A percentile compares a stretch with the other conserved stretches of the same genome.
phyloP scores from a whole-genome alignment of 2,329 filamentous ascomycete genomes.

The Colletotrichum sp. region DNA sequence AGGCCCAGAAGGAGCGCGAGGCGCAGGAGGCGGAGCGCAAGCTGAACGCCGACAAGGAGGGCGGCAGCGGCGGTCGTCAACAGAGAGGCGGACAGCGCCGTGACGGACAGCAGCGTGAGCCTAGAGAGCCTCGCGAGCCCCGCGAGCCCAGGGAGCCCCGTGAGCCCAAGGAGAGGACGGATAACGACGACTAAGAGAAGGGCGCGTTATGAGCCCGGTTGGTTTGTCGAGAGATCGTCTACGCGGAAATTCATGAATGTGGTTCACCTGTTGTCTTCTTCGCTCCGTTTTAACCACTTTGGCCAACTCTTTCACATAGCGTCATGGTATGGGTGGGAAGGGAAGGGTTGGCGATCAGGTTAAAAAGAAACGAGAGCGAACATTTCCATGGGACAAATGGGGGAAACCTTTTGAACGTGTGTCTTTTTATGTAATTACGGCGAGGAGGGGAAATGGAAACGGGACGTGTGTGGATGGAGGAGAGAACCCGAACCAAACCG shows the following conservation, averaged over 20 bases:
- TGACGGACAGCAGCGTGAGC: constrained; percentile 32
- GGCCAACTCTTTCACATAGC: neutral
- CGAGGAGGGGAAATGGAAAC: neutral
- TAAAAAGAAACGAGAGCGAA: neutral
- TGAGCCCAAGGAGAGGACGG: constrained; percentile 51
- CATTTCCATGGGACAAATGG: neutral
- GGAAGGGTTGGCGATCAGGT: neutral
- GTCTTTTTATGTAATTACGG: constrained; percentile 15
- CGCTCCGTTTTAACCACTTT: neutral
- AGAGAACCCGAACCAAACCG: neutral
- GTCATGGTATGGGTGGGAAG: neutral
- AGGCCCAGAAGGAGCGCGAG: constrained; percentile 79
- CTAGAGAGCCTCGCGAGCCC: constrained; percentile 23
- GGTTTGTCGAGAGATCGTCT: neutral
- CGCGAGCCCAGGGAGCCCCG: constrained; percentile 22
- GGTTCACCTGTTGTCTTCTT: neutral
- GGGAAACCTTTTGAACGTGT: neutral
- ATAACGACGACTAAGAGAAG: constrained; percentile 59
- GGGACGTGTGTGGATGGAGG: neutral
- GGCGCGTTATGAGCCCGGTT: neutral
- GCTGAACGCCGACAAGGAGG: constrained; percentile 47
- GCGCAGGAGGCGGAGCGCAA: constrained; percentile 74
- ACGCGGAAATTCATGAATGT: neutral
- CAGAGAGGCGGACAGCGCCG: constrained; percentile 33
- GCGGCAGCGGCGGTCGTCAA: constrained; percentile 29